These are phyloP conservation scores for Flaveria robusta DNA, from an alignment of 129 eudicot species.

Conservation along the genomic window DNA sequence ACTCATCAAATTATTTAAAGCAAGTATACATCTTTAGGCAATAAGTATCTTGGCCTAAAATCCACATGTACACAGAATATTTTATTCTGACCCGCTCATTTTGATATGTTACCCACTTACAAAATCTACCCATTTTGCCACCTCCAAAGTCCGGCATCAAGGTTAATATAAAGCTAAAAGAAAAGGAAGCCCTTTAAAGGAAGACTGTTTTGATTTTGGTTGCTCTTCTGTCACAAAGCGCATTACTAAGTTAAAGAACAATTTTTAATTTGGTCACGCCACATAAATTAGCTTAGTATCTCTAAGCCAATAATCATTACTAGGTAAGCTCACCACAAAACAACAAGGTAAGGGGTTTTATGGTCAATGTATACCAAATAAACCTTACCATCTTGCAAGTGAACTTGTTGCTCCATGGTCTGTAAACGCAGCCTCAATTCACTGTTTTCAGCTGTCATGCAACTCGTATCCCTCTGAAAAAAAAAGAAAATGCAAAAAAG, in stretches of 20 bases:
- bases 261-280: not conserved
- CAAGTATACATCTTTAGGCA: not conserved
- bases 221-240: not conserved
- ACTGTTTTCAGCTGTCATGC: slow-evolving; percentile 76
- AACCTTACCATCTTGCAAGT: slow-evolving; percentile 82
- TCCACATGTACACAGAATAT: not conserved
- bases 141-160: not conserved
- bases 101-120: not conserved
- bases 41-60: not conserved
- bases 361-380: not conserved
- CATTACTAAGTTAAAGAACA: not conserved
- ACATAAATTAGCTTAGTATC: slow-evolving; percentile 1
- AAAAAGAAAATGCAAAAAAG: not conserved
- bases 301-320: not conserved
- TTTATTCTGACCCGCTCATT: not conserved
- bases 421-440: slow-evolving; percentile 86
- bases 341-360: not conserved
- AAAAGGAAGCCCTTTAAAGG: not conserved
- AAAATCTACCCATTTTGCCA: not conserved
- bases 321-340: slow-evolving; percentile 15
- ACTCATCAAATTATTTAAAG: not conserved
- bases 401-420: slow-evolving; percentile 87
- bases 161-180: slow-evolving; percentile 19
- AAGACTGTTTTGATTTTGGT: not conserved
- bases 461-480: slow-evolving; percentile 65